These are phyloP conservation scores for Hericium coralloides DNA, from an alignment of 768 basidiomycete genomes.

Conservation along the genomic window DNA sequence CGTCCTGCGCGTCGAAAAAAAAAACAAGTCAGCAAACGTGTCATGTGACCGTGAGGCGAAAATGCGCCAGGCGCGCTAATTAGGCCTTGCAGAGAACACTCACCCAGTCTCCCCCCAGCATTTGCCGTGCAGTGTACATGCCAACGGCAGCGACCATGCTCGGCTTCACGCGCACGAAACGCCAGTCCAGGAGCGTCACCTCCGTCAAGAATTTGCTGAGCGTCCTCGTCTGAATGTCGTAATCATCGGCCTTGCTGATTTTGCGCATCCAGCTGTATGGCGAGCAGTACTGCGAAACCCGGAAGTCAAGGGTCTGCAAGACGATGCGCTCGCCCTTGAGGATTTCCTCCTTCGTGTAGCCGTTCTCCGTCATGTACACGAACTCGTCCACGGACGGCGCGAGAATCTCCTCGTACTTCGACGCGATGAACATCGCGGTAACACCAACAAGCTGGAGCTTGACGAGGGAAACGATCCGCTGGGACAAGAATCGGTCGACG, in stretches of 20 bases:
- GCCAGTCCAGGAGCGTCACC: slow-evolving; percentile 86
- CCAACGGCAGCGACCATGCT: slow-evolving; percentile 91
- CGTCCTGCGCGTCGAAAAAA: slow-evolving; percentile 46
- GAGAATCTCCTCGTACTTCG: slow-evolving; percentile 98
- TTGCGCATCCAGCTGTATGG: slow-evolving; percentile 99
- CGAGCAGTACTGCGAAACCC: slow-evolving; percentile 94
- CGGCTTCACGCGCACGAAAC: slow-evolving; percentile 90
- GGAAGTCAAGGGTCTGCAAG: slow-evolving; percentile 90
- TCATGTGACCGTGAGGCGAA: slow-evolving; percentile 16
- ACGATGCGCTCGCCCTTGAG: slow-evolving; percentile 97
- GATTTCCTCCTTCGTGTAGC: slow-evolving; percentile 91
- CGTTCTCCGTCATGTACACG: slow-evolving; percentile 95
- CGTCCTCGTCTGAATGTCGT: slow-evolving; percentile 95
- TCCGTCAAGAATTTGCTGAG: slow-evolving; percentile 97
- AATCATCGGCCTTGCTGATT: slow-evolving; percentile 98
- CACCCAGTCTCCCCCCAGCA: slow-evolving; percentile 96
- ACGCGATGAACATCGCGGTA: slow-evolving; percentile 97
- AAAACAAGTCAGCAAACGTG: slow-evolving; percentile 20
- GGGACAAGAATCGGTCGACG: slow-evolving; percentile 64
- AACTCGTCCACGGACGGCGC: slow-evolving; percentile 98
- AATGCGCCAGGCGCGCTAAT: background rate
- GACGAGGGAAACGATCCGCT: slow-evolving; percentile 65
- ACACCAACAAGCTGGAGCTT: slow-evolving; percentile 96
- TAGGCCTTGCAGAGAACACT: slow-evolving; percentile 26
- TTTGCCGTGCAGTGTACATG: slow-evolving; percentile 92